Evolutionary conservation across 169 alveolate genomes (phyloP).

Genomic region (Plasmodium cynomolgi): DNA sequence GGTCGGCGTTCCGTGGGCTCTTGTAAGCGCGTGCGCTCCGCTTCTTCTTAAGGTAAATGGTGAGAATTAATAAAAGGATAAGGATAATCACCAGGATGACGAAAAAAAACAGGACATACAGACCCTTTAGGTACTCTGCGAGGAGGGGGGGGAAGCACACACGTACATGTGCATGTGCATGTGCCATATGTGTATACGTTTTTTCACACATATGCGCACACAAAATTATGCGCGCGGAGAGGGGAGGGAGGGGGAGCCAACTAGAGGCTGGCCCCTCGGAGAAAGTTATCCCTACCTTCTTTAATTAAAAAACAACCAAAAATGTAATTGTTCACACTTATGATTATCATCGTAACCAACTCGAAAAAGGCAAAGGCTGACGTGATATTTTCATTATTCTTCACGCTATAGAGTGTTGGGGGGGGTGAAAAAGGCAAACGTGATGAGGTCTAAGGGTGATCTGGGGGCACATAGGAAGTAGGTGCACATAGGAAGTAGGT

Average conservation of each 20-base stretch:
- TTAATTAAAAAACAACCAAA: conserved; percentile 59
- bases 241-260: not conserved
- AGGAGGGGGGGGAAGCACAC: not conserved
- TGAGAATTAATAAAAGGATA: conserved; percentile 23
- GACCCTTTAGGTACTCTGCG: conserved; percentile 60
- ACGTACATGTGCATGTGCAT: not conserved
- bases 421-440: not conserved
- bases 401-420: conserved; percentile 19
- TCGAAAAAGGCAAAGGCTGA: conserved; percentile 75
- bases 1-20: conserved; percentile 8
- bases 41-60: conserved; percentile 34
- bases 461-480: not conserved
- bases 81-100: conserved; percentile 43
- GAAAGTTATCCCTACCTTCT: conserved; percentile 6
- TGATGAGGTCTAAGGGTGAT: not conserved
- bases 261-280: not conserved
- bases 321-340: conserved; percentile 59
- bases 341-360: conserved; percentile 58
- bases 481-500: not conserved
- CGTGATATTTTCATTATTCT: conserved; percentile 53
- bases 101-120: conserved; percentile 46
- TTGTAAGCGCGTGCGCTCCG: not conserved
- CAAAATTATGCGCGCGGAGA: not conserved
- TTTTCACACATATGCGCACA: not conserved
- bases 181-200: not conserved